Base-by-base conservation (phyloP, 106 monocot genomes). In the Phalaenopsis aphrodite region DNA sequence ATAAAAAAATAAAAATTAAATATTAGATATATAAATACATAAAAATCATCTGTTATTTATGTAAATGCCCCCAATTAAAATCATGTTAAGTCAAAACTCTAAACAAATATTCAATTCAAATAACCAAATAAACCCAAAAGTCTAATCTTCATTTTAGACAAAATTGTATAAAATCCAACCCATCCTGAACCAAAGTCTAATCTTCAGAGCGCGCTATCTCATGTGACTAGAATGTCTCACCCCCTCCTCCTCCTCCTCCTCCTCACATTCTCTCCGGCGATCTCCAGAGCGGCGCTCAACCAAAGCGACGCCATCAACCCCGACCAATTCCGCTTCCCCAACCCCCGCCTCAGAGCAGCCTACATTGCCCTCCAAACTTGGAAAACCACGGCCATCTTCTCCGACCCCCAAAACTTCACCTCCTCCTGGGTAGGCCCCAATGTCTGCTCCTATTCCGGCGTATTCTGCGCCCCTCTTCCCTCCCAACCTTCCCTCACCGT, bases 401-500 rank as follows among this genome's bases (percentile, higher is more conserved):
- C 79, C 65, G 79, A 79, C 79, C 79, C 79, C 21, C 39, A 42
- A 14, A 79, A 79, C 42, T 64, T 79, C 42, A 78, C 78, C 41
- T 39, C 39, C 55, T 16, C 30, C 15, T 78, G 78, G 78, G 41
- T 19, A 9, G 78, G 57, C 78, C 56, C 78, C 12, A 16, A 57
- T 18, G 78, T 78, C 15, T 57, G 78, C 55, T 56, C 78, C 57
- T 78, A 57, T 21, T 7, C 37, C 1, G 78, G 41, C 78, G 39
- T 78, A 38, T 78, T 78, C 78, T 78, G 78, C 17, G 14, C 78
- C 19, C 36, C 39, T 65, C 76, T 84, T 46, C 81, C 85, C 79
- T 42, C 72, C 21, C 69, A 84, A 39, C 89, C 85, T 21, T 78
- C 79, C 41, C 79, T 89, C 30, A 71, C 81, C 76, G 84, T 85